Evolutionary conservation across 2,329 filamentous ascomycete species (phyloP), one percentile per base, ranked within the genome.

Genomic region (Gaeumannomyces tritici): DNA sequence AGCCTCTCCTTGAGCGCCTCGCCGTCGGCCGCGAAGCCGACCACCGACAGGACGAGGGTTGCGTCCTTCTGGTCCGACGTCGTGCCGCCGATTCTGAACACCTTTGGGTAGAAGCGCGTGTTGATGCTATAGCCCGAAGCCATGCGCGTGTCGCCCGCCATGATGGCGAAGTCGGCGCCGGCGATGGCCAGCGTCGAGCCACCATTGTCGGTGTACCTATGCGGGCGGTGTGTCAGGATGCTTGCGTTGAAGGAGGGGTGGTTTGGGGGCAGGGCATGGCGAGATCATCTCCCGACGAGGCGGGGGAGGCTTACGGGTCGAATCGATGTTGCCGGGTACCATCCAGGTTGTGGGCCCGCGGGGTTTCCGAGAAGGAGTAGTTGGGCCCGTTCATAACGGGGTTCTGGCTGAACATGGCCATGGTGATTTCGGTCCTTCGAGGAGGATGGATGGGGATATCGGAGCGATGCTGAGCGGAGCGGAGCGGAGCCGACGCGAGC

Each of bases 111-210:
- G 81, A 90, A 93, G 71, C 95, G 90, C 64, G 93, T 93, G 86
- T 99, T 97, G 88, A 99, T 99, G 83, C 89, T 97, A 86, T 96
- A 99, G 73, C 96, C 95, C 67, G 90, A 89, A 62, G 93, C 96
- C 72, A 91, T 91, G 74, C 95, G 90, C 70, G 95, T 99, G 80
- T 99, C 95, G 77, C 96, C 95, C 57, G 95, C 95, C 75, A 99
- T 87, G 79, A 99, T 96, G 73, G 92, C 87, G 81, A 98, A 99
- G 80, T 96, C 90, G 73, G 87, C 87, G 69, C 96, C 95, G 54
- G 91, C 89, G 76, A 99, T 98, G 72, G 92, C 95, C 63, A 99
- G 86, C 62, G 95, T 98, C 64, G 92, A 96, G 69, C 95, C 95
- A 69, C 95, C 95, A 75, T 99, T 99, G 81, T 99, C 93, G 68